Base-by-base conservation (phyloP, 2,329 filamentous ascomycete species). In the Stachybotrys chartarum region DNA sequence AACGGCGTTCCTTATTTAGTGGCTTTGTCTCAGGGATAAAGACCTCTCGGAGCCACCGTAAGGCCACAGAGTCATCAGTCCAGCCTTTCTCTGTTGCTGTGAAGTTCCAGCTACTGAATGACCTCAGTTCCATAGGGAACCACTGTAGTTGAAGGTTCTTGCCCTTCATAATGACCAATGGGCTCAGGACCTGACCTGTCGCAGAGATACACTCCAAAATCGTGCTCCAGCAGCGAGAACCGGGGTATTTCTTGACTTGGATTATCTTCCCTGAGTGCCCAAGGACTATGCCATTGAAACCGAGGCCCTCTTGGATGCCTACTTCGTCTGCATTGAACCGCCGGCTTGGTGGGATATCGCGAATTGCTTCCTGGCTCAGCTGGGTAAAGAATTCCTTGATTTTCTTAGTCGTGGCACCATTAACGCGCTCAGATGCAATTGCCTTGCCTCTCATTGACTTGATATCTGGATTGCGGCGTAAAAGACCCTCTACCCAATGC, bases 101-200 rank as follows among this genome's bases (percentile, higher is more conserved):
- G 18, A 48, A 48, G 45, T 30, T 50, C 24, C 30, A 50, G n/a
- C 10, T 7, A 8, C 30, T 7, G 7, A 47, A 47, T 8, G n/a
- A n/a, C 7, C 45, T 47, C 7, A 18, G 7, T 7, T 47, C 45
- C 24, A 24, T 7, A n/a, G 24, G 54, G 57, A 63, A 64, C 59
- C 51, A 64, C 32, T 59, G 48, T 7, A 57, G 44, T 57, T 63
- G 50, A 4, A 66, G 53, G 17, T 16, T 54, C 53, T 58, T 52
- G 1, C 59, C 58, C 45, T 61, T 62, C 45, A 61, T 64, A 44
- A 66, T 64, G 31, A 66, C 58, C 10, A 64, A 53, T 12, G 57
- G 54, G 17, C 30, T 18, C 3, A 62, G 42, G 7, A 46, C 18
- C 17, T 18, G n/a, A 7, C 58, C 56, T 39, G n/a, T 51, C 5